Conservation (phyloP, 2,329 filamentous ascomycete genomes). For the Ceratocystis alfenasii region DNA sequence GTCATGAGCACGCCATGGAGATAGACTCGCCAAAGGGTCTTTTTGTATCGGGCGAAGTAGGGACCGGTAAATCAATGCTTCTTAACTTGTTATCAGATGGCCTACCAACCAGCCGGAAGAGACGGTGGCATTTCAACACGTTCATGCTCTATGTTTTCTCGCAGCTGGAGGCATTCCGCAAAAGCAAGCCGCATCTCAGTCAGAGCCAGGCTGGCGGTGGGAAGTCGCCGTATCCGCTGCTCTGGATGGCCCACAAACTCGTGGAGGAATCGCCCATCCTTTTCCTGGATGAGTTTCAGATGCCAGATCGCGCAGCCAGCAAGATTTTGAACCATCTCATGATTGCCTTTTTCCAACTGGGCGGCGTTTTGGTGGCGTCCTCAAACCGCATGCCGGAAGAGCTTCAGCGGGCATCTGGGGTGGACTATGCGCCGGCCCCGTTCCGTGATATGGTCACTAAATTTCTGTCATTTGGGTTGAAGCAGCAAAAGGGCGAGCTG, state of each 20-base stretch:
- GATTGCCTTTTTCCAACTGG: slow-evolving; percentile 69
- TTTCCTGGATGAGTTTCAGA: slow-evolving; percentile 73
- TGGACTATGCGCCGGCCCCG: slow-evolving; percentile 50
- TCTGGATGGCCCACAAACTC: slow-evolving; percentile 65
- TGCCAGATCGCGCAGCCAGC: slow-evolving; percentile 64
- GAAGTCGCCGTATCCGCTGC: slow-evolving; percentile 49
- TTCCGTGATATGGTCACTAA: slow-evolving; percentile 40
- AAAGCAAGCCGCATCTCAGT: slow-evolving; percentile 21
- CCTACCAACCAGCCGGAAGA: slow-evolving; percentile 59
- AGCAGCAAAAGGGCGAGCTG: slow-evolving; percentile 35
- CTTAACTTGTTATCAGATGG: slow-evolving; percentile 69
- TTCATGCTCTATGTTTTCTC: slow-evolving; percentile 73
- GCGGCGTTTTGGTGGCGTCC: slow-evolving; percentile 67
- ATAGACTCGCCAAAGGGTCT: slow-evolving; percentile 62
- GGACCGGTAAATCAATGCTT: slow-evolving; percentile 77
- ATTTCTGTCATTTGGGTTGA: slow-evolving; percentile 30
- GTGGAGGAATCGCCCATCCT: slow-evolving; percentile 63
- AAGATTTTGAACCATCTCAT: slow-evolving; percentile 72
- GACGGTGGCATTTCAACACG: slow-evolving; percentile 71
- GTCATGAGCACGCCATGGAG: slow-evolving; percentile 57
- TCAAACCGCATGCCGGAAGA: slow-evolving; percentile 79
- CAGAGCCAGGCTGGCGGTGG: slow-evolving; percentile 25
- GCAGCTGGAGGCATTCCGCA: slow-evolving; percentile 54
- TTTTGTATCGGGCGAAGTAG: slow-evolving; percentile 69
- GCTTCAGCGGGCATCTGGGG: slow-evolving; percentile 60